Base-by-base conservation (phyloP, 352 stramenopile genomes). In the Phytophthora chlamydospora region DNA sequence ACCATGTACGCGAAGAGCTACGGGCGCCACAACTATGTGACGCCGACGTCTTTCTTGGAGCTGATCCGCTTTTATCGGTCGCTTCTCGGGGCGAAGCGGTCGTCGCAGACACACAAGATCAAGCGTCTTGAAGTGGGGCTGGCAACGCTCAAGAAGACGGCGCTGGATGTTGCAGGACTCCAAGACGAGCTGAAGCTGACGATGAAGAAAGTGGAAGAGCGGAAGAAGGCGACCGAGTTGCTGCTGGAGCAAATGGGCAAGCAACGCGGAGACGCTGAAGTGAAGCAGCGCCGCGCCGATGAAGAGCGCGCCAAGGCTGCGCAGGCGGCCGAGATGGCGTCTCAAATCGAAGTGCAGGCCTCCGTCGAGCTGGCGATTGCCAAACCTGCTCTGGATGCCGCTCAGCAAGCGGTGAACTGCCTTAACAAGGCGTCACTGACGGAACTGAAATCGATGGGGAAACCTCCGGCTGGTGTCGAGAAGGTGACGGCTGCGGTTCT, bases 11-110 rank as follows among this genome's bases (percentile, higher is more conserved):
- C 88, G 6, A 83, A 84, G 19, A 74, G 72, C 14, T 85, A 88
- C 29, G 80, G 78, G 1, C 75, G 93, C 8, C 93, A 88, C 63
- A 98, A 97, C 63, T 98, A 98, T 66, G 92, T 96, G 43, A 98
- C 92, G 0, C 93, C 93, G 2, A 98, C 94, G 32, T 96, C 80
- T 2, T 98, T 97, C 48, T 61, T 98, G 13, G 93, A 98, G 61
- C 66, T 98, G 0, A 97, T 98, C 57, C 75, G 80, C 7, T 97
- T 98, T 46, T 98, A 97, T 55, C 95, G 93, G 35, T 80, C 68
- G 14, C 69, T 98, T 3, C 49, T 97, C 4, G 51, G 56, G 13
- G 32, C 45, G 9, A 91, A 95, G 31, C 85, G 86, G n/a, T 50
- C 64, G 0, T 74, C 76, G 2, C 73, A 92, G 34, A 62, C 53